Conservation (phyloP, 2,329 filamentous ascomycete genomes). For the Chalara sp. region DNA sequence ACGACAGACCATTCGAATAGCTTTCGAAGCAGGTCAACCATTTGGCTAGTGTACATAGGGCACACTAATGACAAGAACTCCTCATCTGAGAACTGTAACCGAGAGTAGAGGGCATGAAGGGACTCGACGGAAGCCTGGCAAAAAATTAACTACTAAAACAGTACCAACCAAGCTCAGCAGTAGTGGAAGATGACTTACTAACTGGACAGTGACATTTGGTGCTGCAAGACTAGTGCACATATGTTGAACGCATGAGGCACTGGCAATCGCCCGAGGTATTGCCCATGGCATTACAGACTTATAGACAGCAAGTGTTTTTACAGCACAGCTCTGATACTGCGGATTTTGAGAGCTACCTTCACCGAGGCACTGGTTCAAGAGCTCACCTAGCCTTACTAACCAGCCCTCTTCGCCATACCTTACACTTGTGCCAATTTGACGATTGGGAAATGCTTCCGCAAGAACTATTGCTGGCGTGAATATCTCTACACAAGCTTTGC, state of each 20-base stretch:
- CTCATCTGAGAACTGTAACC: slow-evolving; percentile 66
- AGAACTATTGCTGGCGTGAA: slow-evolving; percentile 77
- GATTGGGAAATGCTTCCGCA: slow-evolving; percentile 66
- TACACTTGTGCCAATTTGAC: slow-evolving; percentile 56
- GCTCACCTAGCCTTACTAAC: slow-evolving; percentile 68
- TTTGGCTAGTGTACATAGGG: slow-evolving; percentile 69
- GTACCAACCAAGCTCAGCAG: not conserved
- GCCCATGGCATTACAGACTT: slow-evolving; percentile 81
- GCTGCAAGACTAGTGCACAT: slow-evolving; percentile 67
- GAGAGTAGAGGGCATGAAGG: slow-evolving; percentile 73
- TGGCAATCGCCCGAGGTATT: slow-evolving; percentile 72
- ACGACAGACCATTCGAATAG: slow-evolving; percentile 77
- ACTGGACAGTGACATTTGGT: slow-evolving; percentile 64
- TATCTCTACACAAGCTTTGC: slow-evolving; percentile 86
- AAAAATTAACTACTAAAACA: not conserved
- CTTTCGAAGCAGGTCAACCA: slow-evolving; percentile 63
- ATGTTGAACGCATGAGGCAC: slow-evolving; percentile 61
- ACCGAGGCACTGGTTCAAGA: slow-evolving; percentile 67
- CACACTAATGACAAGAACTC: slow-evolving; percentile 74
- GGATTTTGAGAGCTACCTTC: slow-evolving; percentile 58
- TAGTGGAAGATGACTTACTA: slow-evolving; percentile 42
- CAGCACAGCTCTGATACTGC: slow-evolving; percentile 61
- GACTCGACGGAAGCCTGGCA: slow-evolving; percentile 69
- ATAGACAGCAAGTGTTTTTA: slow-evolving; percentile 72
- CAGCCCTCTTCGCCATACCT: slow-evolving; percentile 80